These are phyloP conservation scores for Sphaerulina vaccinii DNA, from an alignment of 2,329 filamentous ascomycete species.

Conservation along the genomic window DNA sequence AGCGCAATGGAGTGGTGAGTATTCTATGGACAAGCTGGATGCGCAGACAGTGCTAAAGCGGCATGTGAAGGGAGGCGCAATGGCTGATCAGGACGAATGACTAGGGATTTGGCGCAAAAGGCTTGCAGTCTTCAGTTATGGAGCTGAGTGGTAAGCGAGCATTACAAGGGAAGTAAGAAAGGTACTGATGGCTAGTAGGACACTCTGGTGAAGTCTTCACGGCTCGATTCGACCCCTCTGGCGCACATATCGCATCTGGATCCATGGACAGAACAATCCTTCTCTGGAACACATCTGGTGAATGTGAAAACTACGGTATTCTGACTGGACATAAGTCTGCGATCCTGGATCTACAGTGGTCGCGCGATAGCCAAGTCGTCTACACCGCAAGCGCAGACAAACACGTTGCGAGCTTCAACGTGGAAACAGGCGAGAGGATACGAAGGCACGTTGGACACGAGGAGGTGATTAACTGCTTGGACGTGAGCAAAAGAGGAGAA, in stretches of 20 bases:
- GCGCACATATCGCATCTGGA: constrained; percentile 85
- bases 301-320: constrained; percentile 91
- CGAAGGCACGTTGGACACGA: constrained; percentile 90
- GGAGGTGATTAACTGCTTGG: constrained; percentile 90
- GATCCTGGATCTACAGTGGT: constrained; percentile 92
- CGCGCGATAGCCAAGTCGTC: constrained; percentile 83
- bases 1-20: constrained; percentile 62
- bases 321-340: constrained; percentile 88
- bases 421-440: constrained; percentile 88
- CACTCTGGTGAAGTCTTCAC: constrained; percentile 83
- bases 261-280: constrained; percentile 95
- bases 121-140: constrained; percentile 87
- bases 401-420: constrained; percentile 91
- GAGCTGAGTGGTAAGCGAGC: constrained; percentile 70
- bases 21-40: constrained; percentile 37
- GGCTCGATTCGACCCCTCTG: constrained; percentile 84
- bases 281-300: constrained; percentile 88
- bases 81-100: constrained; percentile 27
- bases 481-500: constrained; percentile 84
- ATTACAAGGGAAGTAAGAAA: neutral
- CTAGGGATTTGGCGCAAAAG: constrained; percentile 76
- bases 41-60: constrained; percentile 27
- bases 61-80: constrained; percentile 18
- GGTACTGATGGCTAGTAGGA: constrained; percentile 40
- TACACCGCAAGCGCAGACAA: constrained; percentile 93